Conservation (phyloP, 2,329 filamentous ascomycete genomes). For the Ambrosiella xylebori region DNA sequence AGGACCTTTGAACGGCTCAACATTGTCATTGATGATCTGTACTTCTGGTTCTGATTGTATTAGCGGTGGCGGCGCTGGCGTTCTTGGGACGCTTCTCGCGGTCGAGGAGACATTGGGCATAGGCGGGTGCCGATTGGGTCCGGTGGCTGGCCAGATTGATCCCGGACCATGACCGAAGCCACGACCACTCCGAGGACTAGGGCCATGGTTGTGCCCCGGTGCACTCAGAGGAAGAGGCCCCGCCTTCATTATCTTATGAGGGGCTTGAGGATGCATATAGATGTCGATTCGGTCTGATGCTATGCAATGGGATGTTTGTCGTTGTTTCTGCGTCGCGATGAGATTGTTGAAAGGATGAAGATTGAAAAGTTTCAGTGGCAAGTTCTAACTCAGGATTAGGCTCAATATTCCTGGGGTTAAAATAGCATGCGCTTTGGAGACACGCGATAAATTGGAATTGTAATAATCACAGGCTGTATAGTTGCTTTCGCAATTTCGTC, state of each 20-base stretch:
- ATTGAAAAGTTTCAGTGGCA: too few species aligned
- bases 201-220: background rate
- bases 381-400: too few species aligned
- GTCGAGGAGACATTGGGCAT: background rate
- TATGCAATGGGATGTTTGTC: background rate
- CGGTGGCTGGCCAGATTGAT: background rate
- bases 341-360: too few species aligned
- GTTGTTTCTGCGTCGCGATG: too few species aligned
- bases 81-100: background rate
- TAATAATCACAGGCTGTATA: too few species aligned
- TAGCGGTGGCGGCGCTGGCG: background rate
- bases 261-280: constrained; percentile 2
- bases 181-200: background rate
- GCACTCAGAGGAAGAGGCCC: constrained; percentile 4
- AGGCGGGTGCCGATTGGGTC: background rate
- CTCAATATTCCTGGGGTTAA: too few species aligned
- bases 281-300: background rate
- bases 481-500: background rate
- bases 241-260: constrained; percentile 2
- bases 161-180: constrained; percentile 1
- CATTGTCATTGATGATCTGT: constrained; percentile 7
- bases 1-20: constrained; percentile 20
- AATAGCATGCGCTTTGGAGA: too few species aligned
- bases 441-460: too few species aligned
- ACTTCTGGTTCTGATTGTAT: constrained; percentile 5